Evolutionary conservation across 257 asterid species (phyloP).

Genomic region (Cinchona pubescens): DNA sequence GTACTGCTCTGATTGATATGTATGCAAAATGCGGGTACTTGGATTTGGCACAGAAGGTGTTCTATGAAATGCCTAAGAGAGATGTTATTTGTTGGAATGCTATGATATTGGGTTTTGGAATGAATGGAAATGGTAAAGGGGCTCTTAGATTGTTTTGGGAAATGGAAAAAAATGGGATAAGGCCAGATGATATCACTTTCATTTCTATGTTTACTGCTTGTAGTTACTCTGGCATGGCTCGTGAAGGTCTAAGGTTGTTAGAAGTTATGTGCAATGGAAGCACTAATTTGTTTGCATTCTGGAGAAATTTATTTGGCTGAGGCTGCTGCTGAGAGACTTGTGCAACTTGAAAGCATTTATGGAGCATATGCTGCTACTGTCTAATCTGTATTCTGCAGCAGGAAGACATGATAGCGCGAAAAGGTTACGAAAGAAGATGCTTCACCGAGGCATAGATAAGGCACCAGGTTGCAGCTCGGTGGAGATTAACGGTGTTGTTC

Average conservation of each 20-base stretch:
- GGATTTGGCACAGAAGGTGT: constrained; percentile 50
- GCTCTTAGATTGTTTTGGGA: constrained; percentile 49
- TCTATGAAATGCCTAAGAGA: constrained; percentile 49
- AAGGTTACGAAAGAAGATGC: constrained; percentile 53
- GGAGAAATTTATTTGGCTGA: constrained; percentile 50
- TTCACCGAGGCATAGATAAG: constrained; percentile 52
- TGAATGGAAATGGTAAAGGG: constrained; percentile 51
- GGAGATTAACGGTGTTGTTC: constrained; percentile 56
- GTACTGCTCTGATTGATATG: constrained; percentile 64
- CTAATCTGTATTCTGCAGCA: constrained; percentile 52
- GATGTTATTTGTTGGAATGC: constrained; percentile 70
- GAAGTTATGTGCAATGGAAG: constrained; percentile 41
- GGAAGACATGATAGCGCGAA: constrained; percentile 51
- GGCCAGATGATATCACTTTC: constrained; percentile 58
- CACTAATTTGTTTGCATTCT: too few relatives aligned
- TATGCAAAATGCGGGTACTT: constrained; percentile 65
- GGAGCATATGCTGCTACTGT: constrained; percentile 66
- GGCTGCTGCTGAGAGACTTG: constrained; percentile 54
- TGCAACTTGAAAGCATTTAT: constrained; percentile 49
- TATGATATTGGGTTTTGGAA: constrained; percentile 66
- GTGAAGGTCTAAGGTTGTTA: constrained; percentile 49
- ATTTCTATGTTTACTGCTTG: constrained; percentile 62
- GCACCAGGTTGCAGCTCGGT: constrained; percentile 72
- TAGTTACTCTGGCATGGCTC: constrained; percentile 57
- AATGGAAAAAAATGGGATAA: constrained; percentile 41